These are phyloP conservation scores for Goffeauzyma gilvescens DNA, from an alignment of 768 basidiomycete species.

Conservation along the genomic window DNA sequence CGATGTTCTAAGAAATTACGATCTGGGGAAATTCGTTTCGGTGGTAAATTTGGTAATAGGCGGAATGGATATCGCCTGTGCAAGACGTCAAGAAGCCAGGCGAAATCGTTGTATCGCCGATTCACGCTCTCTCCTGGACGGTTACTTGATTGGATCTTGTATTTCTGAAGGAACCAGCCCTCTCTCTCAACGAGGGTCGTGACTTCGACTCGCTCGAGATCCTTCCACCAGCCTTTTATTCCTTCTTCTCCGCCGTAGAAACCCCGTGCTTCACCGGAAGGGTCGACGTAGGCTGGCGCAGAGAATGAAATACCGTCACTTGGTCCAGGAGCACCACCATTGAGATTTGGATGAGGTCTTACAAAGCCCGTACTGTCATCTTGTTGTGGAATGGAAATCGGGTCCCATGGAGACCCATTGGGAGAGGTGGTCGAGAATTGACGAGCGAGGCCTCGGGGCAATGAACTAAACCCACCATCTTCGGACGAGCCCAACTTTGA, in stretches of 20 bases:
- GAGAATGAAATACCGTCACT: no score
- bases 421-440: constrained; percentile 4
- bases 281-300: no score
- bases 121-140: constrained; percentile 52
- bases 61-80: constrained; percentile 51
- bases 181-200: constrained; percentile 59
- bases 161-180: constrained; percentile 78
- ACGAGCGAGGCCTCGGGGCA: constrained; percentile 1
- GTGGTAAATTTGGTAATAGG: constrained; percentile 65
- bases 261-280: not conserved
- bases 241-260: constrained; percentile 19
- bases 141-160: constrained; percentile 42
- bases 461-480: no score
- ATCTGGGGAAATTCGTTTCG: constrained; percentile 80
- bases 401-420: no score
- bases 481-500: no score
- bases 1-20: constrained; percentile 80
- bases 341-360: no score
- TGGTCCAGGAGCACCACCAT: no score
- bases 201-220: constrained; percentile 51
- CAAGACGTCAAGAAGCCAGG: constrained; percentile 48
- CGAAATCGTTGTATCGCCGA: constrained; percentile 83
- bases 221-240: constrained; percentile 71
- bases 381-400: no score
- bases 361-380: no score